phyloP scores from a whole-genome alignment of 2,329 filamentous ascomycete genomes.

The Cryphonectria nitschkei region DNA sequence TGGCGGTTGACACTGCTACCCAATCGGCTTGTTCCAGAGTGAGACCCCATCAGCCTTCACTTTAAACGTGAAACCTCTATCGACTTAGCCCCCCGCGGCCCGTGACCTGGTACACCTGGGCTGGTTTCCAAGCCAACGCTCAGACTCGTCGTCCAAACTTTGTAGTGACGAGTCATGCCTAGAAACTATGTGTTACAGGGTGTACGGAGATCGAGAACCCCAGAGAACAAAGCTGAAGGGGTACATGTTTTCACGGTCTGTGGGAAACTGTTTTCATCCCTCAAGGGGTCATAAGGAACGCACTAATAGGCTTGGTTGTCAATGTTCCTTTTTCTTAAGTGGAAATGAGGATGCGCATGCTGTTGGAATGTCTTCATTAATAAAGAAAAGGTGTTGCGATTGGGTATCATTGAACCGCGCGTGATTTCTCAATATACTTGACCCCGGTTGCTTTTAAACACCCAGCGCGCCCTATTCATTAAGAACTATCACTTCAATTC shows the following conservation, averaged over 20 bases:
- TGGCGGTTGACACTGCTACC: not conserved
- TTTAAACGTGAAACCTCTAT: not conserved
- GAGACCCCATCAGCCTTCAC: not conserved
- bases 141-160: not conserved
- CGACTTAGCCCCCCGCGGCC: not conserved
- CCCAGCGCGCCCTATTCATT: not conserved
- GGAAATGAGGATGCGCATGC: not conserved
- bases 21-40: not conserved
- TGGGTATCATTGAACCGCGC: not conserved
- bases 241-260: not conserved
- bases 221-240: not conserved
- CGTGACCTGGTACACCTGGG: not conserved
- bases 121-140: not conserved
- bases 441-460: not conserved
- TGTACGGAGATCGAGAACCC: not conserved
- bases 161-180: not conserved
- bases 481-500: not conserved
- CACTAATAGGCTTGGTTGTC: constrained; percentile 3
- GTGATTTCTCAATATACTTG: not conserved
- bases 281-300: not conserved
- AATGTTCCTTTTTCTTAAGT: not conserved
- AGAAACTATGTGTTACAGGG: not conserved
- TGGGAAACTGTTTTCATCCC: not conserved
- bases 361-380: not conserved
- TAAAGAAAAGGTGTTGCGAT: not conserved